These are phyloP conservation scores for Calonectria henricotiae DNA, from an alignment of 2,329 filamentous ascomycete genomes.

Conservation along the genomic window DNA sequence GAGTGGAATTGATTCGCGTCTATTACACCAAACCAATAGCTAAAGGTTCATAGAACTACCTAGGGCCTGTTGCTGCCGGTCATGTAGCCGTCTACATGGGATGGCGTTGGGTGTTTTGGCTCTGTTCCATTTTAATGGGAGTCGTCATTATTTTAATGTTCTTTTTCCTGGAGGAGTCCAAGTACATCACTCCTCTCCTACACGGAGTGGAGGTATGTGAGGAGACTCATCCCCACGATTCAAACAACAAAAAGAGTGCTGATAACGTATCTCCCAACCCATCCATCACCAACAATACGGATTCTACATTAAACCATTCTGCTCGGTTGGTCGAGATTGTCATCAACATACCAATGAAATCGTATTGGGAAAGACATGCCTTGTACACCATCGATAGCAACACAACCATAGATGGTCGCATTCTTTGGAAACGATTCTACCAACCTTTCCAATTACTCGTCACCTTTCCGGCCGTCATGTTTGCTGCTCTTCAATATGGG, in stretches of 20 bases:
- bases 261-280: background rate
- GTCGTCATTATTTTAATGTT: slow-evolving; percentile 25
- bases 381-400: slow-evolving; percentile 32
- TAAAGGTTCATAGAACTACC: slow-evolving; percentile 37
- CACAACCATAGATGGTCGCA: background rate
- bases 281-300: background rate
- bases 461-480: slow-evolving; percentile 33
- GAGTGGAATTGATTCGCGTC: background rate
- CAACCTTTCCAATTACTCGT: slow-evolving; percentile 29
- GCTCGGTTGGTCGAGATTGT: slow-evolving; percentile 18
- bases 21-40: accelerated
- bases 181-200: slow-evolving; percentile 22
- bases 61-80: slow-evolving; percentile 41
- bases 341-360: slow-evolving; percentile 26
- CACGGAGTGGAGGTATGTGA: slow-evolving; percentile 20
- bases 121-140: slow-evolving; percentile 33
- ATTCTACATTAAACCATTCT: background rate
- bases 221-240: background rate
- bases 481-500: slow-evolving; percentile 35
- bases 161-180: slow-evolving; percentile 36
- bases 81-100: slow-evolving; percentile 37
- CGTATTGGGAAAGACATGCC: slow-evolving; percentile 28
- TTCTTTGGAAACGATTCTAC: slow-evolving; percentile 24
- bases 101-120: slow-evolving; percentile 38
- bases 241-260: background rate